A percentile compares a stretch with the other conserved stretches of the same genome.
Evolutionary conservation across 805 yeast genomes (phyloP).

Genomic region (Zygoascus flipseniorum): DNA sequence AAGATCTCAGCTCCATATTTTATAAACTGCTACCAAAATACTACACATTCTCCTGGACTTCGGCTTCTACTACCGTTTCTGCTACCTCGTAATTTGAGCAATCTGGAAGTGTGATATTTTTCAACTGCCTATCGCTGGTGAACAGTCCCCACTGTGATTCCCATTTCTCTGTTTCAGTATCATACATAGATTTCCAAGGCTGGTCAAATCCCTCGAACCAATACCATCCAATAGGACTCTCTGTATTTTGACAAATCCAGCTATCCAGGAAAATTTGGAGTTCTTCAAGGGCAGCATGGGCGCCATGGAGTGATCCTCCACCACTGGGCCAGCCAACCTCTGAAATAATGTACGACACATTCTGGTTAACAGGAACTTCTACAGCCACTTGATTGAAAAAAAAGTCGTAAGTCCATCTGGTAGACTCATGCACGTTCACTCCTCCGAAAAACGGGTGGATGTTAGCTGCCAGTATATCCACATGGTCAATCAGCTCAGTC

Average conservation of each 20-base stretch:
- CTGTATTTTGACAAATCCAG: slow-evolving; percentile 43
- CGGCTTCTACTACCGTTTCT: not conserved
- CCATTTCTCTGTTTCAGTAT: slow-evolving; percentile 44
- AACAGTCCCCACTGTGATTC: slow-evolving; percentile 70
- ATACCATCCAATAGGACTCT: slow-evolving; percentile 40
- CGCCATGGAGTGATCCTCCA: slow-evolving; percentile 42
- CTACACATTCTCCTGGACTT: not conserved
- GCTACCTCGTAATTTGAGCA: slow-evolving; percentile 17
- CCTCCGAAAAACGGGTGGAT: slow-evolving; percentile 67
- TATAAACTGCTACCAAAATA: not conserved
- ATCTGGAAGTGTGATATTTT: slow-evolving; percentile 33
- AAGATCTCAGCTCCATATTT: not conserved
- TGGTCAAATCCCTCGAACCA: slow-evolving; percentile 68
- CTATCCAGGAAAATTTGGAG: slow-evolving; percentile 41
- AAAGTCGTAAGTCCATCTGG: slow-evolving; percentile 46
- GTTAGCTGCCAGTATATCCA: slow-evolving; percentile 56
- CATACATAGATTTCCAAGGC: slow-evolving; percentile 55
- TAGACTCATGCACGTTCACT: slow-evolving; percentile 36
- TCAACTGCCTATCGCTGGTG: slow-evolving; percentile 39
- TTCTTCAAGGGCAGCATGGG: slow-evolving; percentile 40
- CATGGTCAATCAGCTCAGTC: slow-evolving; percentile 31
- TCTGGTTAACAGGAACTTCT: slow-evolving; percentile 5
- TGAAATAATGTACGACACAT: slow-evolving; percentile 35
- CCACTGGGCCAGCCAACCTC: slow-evolving; percentile 69
- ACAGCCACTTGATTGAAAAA: slow-evolving; percentile 33